Evolutionary conservation across 768 basidiomycete genomes (phyloP).

Genomic region (Naganishia vaughanmartiniae): DNA sequence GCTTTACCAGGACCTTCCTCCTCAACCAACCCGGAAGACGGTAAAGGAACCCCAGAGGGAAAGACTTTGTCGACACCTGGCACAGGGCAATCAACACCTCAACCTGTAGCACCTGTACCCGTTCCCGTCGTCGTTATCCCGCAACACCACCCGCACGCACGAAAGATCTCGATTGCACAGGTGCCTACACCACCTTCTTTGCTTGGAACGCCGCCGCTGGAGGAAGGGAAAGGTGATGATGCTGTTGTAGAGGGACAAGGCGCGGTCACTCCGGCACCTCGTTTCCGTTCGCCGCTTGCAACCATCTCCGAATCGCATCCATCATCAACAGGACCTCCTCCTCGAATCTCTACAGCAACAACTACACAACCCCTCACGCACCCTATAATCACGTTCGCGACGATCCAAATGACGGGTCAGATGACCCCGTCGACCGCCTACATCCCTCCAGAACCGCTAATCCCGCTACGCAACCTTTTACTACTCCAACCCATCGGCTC

Average conservation of each 20-base stretch:
- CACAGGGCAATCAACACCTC: background rate
- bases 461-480: conserved; percentile 47
- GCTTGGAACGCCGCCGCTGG: background rate
- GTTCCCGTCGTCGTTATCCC: background rate
- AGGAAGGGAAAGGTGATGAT: background rate
- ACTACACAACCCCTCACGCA: too few relatives aligned
- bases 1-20: too few relatives aligned
- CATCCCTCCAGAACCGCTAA: conserved; percentile 50
- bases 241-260: background rate
- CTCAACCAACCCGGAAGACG: too few relatives aligned
- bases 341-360: background rate
- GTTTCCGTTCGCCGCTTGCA: background rate
- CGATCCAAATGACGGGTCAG: conserved; percentile 5
- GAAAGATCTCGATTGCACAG: conserved; percentile 4
- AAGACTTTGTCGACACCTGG: background rate
- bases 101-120: background rate
- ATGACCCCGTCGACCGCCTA: conserved; percentile 47
- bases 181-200: background rate
- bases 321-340: too few relatives aligned
- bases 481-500: conserved; percentile 51
- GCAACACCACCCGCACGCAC: conserved; percentile 8
- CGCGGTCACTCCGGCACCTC: background rate
- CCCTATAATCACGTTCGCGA: background rate
- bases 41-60: background rate
- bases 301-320: background rate